Base-by-base conservation (phyloP, 2,329 filamentous ascomycete genomes). In the Phaeosphaeria sp. region DNA sequence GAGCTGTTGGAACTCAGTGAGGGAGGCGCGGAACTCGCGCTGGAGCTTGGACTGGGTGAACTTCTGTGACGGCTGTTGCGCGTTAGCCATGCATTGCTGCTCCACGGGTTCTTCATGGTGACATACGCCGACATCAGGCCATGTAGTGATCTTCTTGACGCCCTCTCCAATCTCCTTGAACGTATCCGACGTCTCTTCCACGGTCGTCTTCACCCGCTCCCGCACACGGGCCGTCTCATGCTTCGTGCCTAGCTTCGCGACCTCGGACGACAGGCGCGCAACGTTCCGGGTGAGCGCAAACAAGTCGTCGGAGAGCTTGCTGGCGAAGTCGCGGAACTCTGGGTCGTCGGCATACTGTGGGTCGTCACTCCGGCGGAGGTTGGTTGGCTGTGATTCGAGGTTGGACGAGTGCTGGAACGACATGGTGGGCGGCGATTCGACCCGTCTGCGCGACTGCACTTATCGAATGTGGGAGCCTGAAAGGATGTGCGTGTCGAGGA, bases 11-110 rank as follows among this genome's bases (percentile, higher is more conserved):
- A 99, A 99, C 70, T 97, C 93, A 67, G 89, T 87, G 57, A 98
- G 87, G 49, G 91, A 91, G 36, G 91, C 86, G 74, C 93, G 91
- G 82, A 98, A 97, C 76, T 98, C 93, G 73, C 92, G 91, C 61
- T 92, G 94, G 33, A 99, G 86, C 77, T 98, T 98, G 68, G 94
- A 91, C 73, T 97, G 94, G 21, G 93, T 95, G 82, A 96, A 98
- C 79, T 94, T 96, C 82, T 99, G 95, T 53, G 92, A 91, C 59
- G 94, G 92, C 92, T 97, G 58, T 36, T 18, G 44, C 21, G 27
- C 56, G 56, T 69, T 68, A 63, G 67, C 56, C 30, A 36, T 42
- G 53, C 51, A 51, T 69, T 20, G 30, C 49, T 42, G 24, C 54
- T 56, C 52, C 22, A 20, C 7, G 13, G 15, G 20, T 6, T 22